These are phyloP conservation scores for Pestalotiopsis sp. DNA, from an alignment of 2,329 filamentous ascomycete species.

Conservation along the genomic window DNA sequence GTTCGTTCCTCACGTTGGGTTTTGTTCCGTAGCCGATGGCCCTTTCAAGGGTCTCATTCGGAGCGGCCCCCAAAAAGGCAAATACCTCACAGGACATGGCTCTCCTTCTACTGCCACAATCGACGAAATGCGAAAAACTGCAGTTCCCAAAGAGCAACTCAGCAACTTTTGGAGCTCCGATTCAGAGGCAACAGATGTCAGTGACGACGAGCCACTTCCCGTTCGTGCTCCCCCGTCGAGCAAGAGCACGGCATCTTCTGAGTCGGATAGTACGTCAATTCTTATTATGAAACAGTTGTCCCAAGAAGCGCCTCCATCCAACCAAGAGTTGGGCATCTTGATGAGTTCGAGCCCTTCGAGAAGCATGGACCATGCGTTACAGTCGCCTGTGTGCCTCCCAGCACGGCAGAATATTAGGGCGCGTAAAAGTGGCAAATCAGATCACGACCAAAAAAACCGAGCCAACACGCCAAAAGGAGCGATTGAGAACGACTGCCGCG, in stretches of 20 bases:
- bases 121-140: conserved; percentile 18
- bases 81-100: conserved; percentile 19
- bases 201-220: not conserved
- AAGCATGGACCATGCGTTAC: not conserved
- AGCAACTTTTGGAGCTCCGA: not conserved
- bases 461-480: not conserved
- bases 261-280: conserved; percentile 23
- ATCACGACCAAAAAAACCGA: not conserved
- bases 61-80: conserved; percentile 18
- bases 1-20: not conserved
- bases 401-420: not conserved
- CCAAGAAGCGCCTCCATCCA: conserved; percentile 20
- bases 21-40: conserved; percentile 18
- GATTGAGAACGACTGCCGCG: not conserved
- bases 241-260: conserved; percentile 15
- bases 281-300: conserved; percentile 23
- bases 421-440: not conserved
- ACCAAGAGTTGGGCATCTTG: conserved; percentile 24
- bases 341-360: conserved; percentile 24
- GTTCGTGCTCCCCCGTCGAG: not conserved
- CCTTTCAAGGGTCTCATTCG: conserved; percentile 27
- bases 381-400: not conserved
- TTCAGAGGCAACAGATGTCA: not conserved
- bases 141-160: not conserved
- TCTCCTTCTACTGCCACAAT: conserved; percentile 21